Evolutionary conservation across 495 filamentous ascomycete species (phyloP).

Genomic region (Tetracladium marchalianum): DNA sequence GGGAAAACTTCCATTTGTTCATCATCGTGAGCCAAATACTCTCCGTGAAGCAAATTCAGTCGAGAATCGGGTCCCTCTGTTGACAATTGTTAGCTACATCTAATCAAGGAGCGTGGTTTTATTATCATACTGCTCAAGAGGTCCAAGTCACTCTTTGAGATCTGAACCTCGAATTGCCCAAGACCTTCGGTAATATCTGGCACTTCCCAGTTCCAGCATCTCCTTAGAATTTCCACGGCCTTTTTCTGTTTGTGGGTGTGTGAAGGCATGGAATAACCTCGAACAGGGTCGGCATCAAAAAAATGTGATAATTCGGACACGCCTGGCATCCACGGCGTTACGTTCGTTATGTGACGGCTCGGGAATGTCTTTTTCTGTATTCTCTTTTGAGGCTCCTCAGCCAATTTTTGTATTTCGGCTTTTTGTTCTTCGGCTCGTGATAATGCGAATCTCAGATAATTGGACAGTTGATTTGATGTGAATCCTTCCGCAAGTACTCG

Average conservation of each 20-base stretch:
- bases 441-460: slow-evolving; percentile 22
- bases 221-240: slow-evolving; percentile 11
- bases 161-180: slow-evolving; percentile 18
- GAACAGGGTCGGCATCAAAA: slow-evolving; percentile 11
- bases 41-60: background rate
- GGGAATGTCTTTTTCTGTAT: slow-evolving; percentile 13
- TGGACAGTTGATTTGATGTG: slow-evolving; percentile 27
- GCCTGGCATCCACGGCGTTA: slow-evolving; percentile 23
- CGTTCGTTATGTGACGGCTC: slow-evolving; percentile 14
- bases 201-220: slow-evolving; percentile 18
- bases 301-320: slow-evolving; percentile 23
- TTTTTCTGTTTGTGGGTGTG: slow-evolving; percentile 17
- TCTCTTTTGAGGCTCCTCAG: slow-evolving; percentile 3
- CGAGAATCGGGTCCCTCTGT: slow-evolving; percentile 1
- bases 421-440: slow-evolving; percentile 8
- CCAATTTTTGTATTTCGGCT: slow-evolving; percentile 7
- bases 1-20: slow-evolving; percentile 15
- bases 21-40: slow-evolving; percentile 2
- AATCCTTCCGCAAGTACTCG: slow-evolving; percentile 30
- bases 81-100: background rate
- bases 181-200: slow-evolving; percentile 11
- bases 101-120: background rate
- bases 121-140: slow-evolving; percentile 12
- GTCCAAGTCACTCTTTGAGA: slow-evolving; percentile 9
- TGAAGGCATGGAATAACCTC: slow-evolving; percentile 16